A percentile compares a stretch with the other conserved stretches of the same genome.
These are phyloP conservation scores for Suhomyces pyralidae DNA, from an alignment of 805 yeast genomes.

Conservation along the genomic window DNA sequence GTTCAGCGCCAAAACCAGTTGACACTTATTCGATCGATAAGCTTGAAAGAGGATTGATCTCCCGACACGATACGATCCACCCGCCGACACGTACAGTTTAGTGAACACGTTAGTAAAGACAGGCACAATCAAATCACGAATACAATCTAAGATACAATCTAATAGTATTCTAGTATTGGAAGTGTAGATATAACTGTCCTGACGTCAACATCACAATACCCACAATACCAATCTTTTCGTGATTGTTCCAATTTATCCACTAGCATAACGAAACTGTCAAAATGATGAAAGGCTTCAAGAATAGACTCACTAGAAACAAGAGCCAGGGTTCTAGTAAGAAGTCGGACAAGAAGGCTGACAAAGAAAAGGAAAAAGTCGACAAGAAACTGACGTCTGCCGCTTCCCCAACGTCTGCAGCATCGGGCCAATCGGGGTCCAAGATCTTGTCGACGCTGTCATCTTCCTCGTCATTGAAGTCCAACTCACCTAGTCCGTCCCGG, in stretches of 20 bases:
- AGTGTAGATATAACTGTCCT: not conserved
- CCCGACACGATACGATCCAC: not conserved
- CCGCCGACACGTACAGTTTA: not conserved
- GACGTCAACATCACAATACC: not conserved
- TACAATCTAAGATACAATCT: not conserved
- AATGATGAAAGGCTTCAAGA: conserved; percentile 76
- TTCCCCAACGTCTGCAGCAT: conserved; percentile 13
- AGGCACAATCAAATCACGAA: not conserved
- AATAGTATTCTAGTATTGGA: not conserved
- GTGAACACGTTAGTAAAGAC: not conserved
- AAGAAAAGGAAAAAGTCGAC: conserved; percentile 42
- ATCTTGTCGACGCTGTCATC: conserved; percentile 19
- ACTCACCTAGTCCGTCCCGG: conserved; percentile 35
- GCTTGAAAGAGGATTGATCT: not conserved
- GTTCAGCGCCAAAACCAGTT: not conserved
- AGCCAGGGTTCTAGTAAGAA: conserved; percentile 29
- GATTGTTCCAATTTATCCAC: no score
- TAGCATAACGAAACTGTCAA: conserved; percentile 17
- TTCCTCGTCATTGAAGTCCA: conserved; percentile 25
- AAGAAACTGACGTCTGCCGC: conserved; percentile 18
- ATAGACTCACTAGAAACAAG: conserved; percentile 46
- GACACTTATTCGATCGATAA: not conserved
- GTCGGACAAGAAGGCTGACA: conserved; percentile 35
- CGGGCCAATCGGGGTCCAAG: conserved; percentile 8
- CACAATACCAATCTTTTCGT: no score